A percentile compares a stretch with the other conserved stretches of the same genome.
These are phyloP conservation scores for Lachancea lanzarotensis DNA, from an alignment of 805 yeast species.

Conservation along the genomic window DNA sequence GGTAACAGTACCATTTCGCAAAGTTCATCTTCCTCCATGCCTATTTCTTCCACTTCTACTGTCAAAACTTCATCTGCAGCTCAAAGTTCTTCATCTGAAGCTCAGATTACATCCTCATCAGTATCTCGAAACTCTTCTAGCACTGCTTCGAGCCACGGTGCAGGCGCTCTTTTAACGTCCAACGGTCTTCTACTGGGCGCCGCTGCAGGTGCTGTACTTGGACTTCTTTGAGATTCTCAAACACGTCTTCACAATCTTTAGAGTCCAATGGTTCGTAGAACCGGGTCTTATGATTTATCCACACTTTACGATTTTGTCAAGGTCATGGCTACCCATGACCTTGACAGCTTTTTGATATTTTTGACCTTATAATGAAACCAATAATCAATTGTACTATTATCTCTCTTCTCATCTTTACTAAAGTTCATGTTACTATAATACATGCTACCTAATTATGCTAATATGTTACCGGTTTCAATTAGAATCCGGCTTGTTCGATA, in stretches of 20 bases:
- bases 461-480: constrained; percentile 8
- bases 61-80: neutral
- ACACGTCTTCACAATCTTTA: neutral
- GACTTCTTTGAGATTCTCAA: constrained; percentile 3
- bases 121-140: constrained; percentile 1
- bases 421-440: neutral
- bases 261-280: neutral
- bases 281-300: neutral
- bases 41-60: constrained; percentile 4
- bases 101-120: neutral
- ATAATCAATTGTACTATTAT: neutral
- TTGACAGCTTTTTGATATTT: neutral
- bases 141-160: constrained; percentile 28
- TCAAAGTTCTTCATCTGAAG: neutral
- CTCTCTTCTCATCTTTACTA: neutral
- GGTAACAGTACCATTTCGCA: constrained; percentile 6
- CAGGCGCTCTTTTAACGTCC: constrained; percentile 23
- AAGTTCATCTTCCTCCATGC: constrained; percentile 11
- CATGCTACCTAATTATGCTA: constrained; percentile 4
- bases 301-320: neutral
- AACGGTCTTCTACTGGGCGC: constrained; percentile 27
- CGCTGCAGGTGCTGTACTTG: constrained; percentile 12
- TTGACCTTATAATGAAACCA: constrained; percentile 41
- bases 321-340: neutral
- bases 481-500: constrained; percentile 35